A percentile compares a stretch with the other conserved stretches of the same genome.
Conservation (phyloP, 2,329 filamentous ascomycete species). For the Tolypocladium ophioglossoides region DNA sequence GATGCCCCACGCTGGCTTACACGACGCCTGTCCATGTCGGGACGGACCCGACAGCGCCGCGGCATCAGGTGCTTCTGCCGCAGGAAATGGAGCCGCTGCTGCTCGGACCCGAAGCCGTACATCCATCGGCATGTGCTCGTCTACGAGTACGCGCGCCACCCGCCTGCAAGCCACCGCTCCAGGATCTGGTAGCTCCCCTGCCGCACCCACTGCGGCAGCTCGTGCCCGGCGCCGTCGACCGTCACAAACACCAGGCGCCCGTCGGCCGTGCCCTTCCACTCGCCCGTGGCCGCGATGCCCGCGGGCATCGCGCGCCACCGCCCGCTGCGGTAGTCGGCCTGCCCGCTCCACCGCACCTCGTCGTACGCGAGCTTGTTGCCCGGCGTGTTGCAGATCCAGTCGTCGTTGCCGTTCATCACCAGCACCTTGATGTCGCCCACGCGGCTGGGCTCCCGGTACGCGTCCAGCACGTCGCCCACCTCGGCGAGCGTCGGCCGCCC, state of each 20-base stretch:
- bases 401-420: constrained; percentile 6
- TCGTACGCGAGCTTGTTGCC: constrained; percentile 23
- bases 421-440: background rate
- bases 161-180: constrained; percentile 6
- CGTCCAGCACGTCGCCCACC: constrained; percentile 1
- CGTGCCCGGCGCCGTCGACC: constrained; percentile 28
- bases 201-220: constrained; percentile 18
- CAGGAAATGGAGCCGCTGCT: no score
- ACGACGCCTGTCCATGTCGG: background rate
- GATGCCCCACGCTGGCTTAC: background rate
- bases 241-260: constrained; percentile 9
- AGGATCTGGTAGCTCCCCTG: constrained; percentile 8
- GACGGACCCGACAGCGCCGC: background rate
- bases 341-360: constrained; percentile 29
- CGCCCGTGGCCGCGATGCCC: background rate
- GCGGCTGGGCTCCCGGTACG: background rate
- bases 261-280: constrained; percentile 7
- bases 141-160: constrained; percentile 1
- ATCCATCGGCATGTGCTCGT: no score
- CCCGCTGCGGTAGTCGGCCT: constrained; percentile 26
- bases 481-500: background rate
- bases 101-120: no score
- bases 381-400: constrained; percentile 10
- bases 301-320: constrained; percentile 1
- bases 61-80: background rate